Evolutionary conservation across 202 grass and related monocot species (phyloP).

Genomic region (Carex arenaria): DNA sequence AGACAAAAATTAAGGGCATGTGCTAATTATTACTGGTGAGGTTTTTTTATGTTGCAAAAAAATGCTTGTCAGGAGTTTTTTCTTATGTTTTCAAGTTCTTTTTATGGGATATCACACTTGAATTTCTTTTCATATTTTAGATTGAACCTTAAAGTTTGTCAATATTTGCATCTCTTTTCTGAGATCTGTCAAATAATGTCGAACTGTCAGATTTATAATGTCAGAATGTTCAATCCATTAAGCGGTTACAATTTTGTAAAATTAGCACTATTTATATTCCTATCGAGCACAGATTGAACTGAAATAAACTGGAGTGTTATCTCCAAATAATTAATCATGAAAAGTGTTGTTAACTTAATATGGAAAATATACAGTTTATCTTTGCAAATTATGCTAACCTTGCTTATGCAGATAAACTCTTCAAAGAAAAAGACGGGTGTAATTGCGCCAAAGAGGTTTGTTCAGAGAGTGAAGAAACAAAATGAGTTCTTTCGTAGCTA

Average conservation of each 20-base stretch:
- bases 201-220: background rate
- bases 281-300: background rate
- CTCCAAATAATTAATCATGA: background rate
- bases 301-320: background rate
- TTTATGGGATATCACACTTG: background rate
- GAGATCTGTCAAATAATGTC: background rate
- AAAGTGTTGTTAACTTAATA: background rate
- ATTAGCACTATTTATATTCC: background rate
- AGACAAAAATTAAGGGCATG: background rate
- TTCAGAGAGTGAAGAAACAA: conserved; percentile 93
- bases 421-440: conserved; percentile 94
- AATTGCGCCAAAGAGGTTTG: conserved; percentile 90
- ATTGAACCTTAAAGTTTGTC: background rate
- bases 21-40: background rate
- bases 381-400: background rate
- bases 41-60: background rate
- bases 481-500: conserved; percentile 94
- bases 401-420: conserved; percentile 68
- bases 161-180: background rate
- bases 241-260: background rate
- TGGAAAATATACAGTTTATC: background rate
- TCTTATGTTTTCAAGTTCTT: background rate
- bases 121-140: background rate
- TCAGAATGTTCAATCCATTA: background rate
- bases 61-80: background rate